A percentile compares a stretch with the other conserved stretches of the same genome.
phyloP scores from a whole-genome alignment of 129 eudicot species.

The Sambucus nigra region DNA sequence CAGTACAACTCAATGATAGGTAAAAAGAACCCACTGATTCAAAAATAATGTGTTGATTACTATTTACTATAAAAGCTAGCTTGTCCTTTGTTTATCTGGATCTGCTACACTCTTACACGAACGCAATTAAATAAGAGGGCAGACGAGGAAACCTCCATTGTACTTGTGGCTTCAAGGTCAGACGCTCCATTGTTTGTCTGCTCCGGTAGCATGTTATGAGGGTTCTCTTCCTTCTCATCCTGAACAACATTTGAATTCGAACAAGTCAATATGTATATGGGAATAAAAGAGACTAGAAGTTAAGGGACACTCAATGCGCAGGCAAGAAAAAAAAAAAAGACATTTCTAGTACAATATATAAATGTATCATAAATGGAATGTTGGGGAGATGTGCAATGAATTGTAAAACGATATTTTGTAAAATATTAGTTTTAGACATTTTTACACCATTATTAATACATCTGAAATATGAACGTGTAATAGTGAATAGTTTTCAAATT shows the following conservation, averaged over 20 bases:
- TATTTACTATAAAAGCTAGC: no score
- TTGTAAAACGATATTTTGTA: no score
- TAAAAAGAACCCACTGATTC: not conserved
- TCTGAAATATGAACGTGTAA: no score
- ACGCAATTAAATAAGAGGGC: not conserved
- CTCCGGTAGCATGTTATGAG: slow-evolving; percentile 1
- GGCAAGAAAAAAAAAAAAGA: not conserved
- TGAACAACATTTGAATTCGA: slow-evolving; percentile 13
- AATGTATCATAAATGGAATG: no score
- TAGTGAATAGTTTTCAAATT: no score
- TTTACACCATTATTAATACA: no score
- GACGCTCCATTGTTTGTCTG: slow-evolving; percentile 14
- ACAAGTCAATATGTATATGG: slow-evolving; percentile 9
- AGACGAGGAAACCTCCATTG: slow-evolving; percentile 15
- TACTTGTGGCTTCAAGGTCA: slow-evolving; percentile 8
- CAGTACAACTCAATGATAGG: not conserved
- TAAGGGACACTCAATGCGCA: no score
- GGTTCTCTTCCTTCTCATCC: slow-evolving; percentile 23
- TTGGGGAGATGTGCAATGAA: no score
- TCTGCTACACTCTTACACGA: not conserved
- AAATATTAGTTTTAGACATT: no score
- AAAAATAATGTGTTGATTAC: not conserved
- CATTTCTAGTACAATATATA: no score
- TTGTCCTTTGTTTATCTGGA: not conserved
- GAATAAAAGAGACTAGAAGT: not conserved